Conservation (phyloP, 2,329 filamentous ascomycete genomes). For the Sporothrix brasiliensis region DNA sequence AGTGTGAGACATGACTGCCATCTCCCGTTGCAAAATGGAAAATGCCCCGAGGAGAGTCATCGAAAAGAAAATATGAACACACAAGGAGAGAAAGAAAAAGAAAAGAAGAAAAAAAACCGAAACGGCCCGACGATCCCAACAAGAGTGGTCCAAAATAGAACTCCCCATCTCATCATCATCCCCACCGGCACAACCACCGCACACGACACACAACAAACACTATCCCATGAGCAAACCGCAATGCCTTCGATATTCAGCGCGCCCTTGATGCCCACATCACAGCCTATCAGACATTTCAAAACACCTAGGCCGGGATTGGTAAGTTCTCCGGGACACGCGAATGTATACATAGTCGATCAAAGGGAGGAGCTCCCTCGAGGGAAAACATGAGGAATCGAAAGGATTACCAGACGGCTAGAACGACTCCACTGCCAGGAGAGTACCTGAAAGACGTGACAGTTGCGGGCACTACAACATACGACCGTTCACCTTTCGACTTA, state of each 20-base stretch:
- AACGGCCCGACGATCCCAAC: not conserved
- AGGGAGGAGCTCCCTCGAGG: not conserved
- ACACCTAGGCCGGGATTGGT: conserved; percentile 21
- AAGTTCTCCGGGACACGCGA: conserved; percentile 26
- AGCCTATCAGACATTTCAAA: conserved; percentile 24
- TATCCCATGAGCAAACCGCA: not conserved
- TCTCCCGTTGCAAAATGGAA: conserved; percentile 1
- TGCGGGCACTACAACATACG: too few species aligned
- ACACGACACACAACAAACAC: not conserved
- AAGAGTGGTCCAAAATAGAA: not conserved
- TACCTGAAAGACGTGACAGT: not conserved
- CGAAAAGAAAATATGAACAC: conserved; percentile 1
- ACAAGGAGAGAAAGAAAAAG: not conserved
- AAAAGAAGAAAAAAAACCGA: not conserved
- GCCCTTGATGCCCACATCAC: not conserved
- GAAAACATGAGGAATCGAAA: not conserved
- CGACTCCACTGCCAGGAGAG: not conserved
- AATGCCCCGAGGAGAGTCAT: conserved; percentile 20
- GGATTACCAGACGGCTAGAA: not conserved
- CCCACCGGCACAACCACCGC: not conserved
- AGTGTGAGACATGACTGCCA: not conserved
- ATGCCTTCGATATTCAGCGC: conserved; percentile 2
- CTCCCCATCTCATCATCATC: not conserved
- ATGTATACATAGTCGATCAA: conserved; percentile 17
- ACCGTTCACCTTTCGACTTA: not conserved